Evolutionary conservation across 768 basidiomycete genomes (phyloP), one percentile per base, ranked within the genome.

Genomic region (Trametes villosa): DNA sequence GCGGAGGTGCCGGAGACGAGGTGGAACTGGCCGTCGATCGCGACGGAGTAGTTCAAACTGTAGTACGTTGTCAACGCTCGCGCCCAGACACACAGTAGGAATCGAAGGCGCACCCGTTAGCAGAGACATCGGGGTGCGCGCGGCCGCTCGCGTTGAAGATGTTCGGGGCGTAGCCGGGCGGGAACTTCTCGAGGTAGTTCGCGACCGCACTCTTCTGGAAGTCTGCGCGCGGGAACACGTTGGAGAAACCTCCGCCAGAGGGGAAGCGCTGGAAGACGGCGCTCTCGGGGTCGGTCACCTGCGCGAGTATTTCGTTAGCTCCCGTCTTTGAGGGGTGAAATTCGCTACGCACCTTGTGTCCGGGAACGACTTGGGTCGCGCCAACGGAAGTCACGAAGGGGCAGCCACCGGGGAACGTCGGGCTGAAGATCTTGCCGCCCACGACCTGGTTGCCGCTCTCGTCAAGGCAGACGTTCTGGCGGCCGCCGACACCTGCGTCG

Each of bases 1-100:
- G 84, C 83, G 9, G 87, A 88, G 1, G 90, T 91, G 33, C 90
- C 89, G 0, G 74, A 80, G 46, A 84, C 76, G 3, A 69, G 66
- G 9, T 41, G 54, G 9, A 72, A 72, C 44, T 53, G 60, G 13
- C 73, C 72, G 29, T 73, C 59, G 22, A 72, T 54, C 4, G 69
- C 72, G 26, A 74, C 57, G 29, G 70, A 68, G 60, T 72, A 75
- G 62, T 74, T 74, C 15, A 70, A 68, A 12, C 72, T 74, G 57
- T 66, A 38, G 24, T 6, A 26, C 27, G 24, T 29, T 12, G 6
- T 31, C 26, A 40, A 20, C 30, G 33, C 46, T 17, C 1, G 34
- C 50, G 12, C 0, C 33, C 31, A 13, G 5, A 17, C 24, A 12
- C 29, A 8, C 12, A 4, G 29, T 3, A 13, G 9, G 24, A 9